Conservation (phyloP, 441 rosid species). For the Pelargonium citronellum region DNA sequence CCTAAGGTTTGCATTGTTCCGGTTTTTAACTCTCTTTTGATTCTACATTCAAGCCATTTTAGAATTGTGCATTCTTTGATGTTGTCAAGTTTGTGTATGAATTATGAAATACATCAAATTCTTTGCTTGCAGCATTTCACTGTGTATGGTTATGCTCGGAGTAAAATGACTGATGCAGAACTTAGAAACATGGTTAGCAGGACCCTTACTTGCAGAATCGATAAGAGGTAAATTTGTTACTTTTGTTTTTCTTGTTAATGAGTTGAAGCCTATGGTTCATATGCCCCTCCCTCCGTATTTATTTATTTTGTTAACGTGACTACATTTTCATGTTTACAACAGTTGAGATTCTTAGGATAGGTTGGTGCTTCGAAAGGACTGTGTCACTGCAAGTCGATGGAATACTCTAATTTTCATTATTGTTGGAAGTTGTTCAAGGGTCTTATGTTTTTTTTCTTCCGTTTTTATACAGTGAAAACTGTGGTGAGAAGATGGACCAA, state of each 20-base stretch:
- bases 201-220: slow-evolving; percentile 86
- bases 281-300: background rate
- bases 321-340: background rate
- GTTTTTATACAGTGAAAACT: slow-evolving; percentile 53
- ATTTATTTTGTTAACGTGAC: background rate
- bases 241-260: background rate
- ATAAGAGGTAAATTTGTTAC: slow-evolving; percentile 56
- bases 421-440: background rate
- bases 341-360: background rate
- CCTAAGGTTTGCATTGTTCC: slow-evolving; percentile 51
- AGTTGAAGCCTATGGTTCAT: slow-evolving; percentile 1
- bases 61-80: slow-evolving; percentile 5
- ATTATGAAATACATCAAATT: slow-evolving; percentile 18
- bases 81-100: slow-evolving; percentile 8
- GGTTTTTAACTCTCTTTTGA: slow-evolving; percentile 9
- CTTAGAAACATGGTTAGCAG: slow-evolving; percentile 82
- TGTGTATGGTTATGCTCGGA: slow-evolving; percentile 80
- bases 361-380: background rate
- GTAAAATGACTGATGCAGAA: slow-evolving; percentile 87
- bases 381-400: background rate
- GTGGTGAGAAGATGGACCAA: slow-evolving; percentile 71
- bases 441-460: background rate
- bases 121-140: slow-evolving; percentile 67
- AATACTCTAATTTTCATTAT: background rate
- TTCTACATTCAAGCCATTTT: background rate